These are phyloP conservation scores for Colletotrichum phormii DNA, from an alignment of 2,329 filamentous ascomycete genomes.

Conservation along the genomic window DNA sequence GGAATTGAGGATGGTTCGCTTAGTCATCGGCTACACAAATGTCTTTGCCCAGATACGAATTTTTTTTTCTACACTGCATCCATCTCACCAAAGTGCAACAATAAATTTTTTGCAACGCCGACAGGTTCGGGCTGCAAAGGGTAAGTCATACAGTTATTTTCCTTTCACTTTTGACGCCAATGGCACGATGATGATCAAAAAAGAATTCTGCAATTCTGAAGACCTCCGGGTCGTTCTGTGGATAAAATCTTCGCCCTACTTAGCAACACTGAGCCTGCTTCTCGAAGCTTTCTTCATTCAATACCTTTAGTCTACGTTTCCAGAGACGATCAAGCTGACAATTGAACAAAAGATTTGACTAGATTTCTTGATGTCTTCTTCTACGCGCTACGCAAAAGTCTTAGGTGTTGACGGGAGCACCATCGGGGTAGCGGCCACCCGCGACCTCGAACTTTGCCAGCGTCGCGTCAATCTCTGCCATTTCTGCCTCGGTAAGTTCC, in stretches of 20 bases:
- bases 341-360: not conserved
- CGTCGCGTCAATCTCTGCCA: conserved; percentile 61
- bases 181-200: conserved; percentile 43
- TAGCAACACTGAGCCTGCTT: conserved; percentile 29
- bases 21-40: conserved; percentile 28
- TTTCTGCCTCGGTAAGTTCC: conserved; percentile 61
- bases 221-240: conserved; percentile 43
- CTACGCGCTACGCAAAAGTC: not conserved
- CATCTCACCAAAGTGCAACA: not conserved
- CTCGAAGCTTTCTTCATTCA: not conserved
- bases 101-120: not conserved
- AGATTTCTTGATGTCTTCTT: not conserved
- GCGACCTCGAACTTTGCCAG: conserved; percentile 59
- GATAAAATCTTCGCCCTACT: conserved; percentile 44
- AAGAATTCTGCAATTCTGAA: conserved; percentile 65
- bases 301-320: not conserved
- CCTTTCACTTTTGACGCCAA: conserved; percentile 38
- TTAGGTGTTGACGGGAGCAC: conserved; percentile 51
- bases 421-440: conserved; percentile 61
- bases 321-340: not conserved
- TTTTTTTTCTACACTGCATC: not conserved
- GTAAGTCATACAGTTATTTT: conserved; percentile 44
- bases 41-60: not conserved
- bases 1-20: not conserved
- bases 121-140: not conserved